Conservation (phyloP, 225 moss, liverwort and hornwort genomes). For the Sphagnum tenellum region DNA sequence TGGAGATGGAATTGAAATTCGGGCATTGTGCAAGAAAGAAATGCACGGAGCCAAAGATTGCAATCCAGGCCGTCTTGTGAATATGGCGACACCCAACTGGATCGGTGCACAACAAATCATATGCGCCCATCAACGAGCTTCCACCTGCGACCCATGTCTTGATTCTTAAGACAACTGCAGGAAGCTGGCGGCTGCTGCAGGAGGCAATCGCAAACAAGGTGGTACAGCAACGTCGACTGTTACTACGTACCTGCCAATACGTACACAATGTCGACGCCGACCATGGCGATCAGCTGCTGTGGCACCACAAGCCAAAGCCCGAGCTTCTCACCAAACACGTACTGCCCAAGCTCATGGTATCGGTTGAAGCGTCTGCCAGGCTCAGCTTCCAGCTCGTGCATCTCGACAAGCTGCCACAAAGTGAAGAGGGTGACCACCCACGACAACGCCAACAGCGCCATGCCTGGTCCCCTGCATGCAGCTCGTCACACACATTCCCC, state of each 20-base stretch:
- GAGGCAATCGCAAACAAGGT: no score
- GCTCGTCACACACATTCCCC: no score
- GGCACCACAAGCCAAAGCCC: slow-evolving; percentile 46
- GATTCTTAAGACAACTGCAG: no score
- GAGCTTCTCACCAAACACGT: slow-evolving; percentile 32
- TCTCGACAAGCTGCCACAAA: slow-evolving; percentile 81
- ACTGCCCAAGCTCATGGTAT: slow-evolving; percentile 53
- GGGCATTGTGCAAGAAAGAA: slow-evolving; percentile 38
- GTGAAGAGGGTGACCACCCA: slow-evolving; percentile 74
- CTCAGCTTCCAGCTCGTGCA: slow-evolving; percentile 43
- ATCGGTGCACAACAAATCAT: slow-evolving; percentile 17
- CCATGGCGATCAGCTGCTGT: slow-evolving; percentile 38
- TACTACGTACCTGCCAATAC: slow-evolving; percentile 24
- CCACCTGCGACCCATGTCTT: slow-evolving; percentile 8
- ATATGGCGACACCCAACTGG: slow-evolving; percentile 2
- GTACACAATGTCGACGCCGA: slow-evolving; percentile 51
- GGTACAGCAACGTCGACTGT: no score
- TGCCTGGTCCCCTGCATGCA: slow-evolving; percentile 23
- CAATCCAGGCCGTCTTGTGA: slow-evolving; percentile 17
- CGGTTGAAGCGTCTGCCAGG: slow-evolving; percentile 40
- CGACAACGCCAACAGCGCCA: slow-evolving; percentile 31
- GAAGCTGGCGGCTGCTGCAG: no score
- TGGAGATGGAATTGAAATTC: slow-evolving; percentile 44
- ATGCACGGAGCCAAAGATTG: slow-evolving; percentile 39
- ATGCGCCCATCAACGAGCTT: slow-evolving; percentile 11